Base-by-base conservation (phyloP, 1,284 basidiomycete genomes). In the Cutaneotrichosporon curvatum region DNA sequence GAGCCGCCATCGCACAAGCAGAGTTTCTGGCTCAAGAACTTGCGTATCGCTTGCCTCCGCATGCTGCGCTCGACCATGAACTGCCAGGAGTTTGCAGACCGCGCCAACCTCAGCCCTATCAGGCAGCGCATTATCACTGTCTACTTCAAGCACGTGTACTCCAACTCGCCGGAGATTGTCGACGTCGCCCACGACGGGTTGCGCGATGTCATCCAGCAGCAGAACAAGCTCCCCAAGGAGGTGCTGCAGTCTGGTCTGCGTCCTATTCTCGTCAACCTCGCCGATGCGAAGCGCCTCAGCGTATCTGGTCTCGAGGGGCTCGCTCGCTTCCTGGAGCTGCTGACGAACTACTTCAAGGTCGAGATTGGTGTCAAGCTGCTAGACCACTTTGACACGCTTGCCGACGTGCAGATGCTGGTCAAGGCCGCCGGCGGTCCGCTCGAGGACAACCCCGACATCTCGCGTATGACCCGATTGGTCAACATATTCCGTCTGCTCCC, bases 261-360 rank as follows among this genome's bases (percentile, higher is more conserved):
- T 28, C 95, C 95, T 0, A 96, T 99, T 56, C 73, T 99, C 40
- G 95, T 97, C 84, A 98, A 98, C 65, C 80, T 99, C 16, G 92
- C 92, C 4, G 96, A 99, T 70, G 87, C 92, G 34, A 91, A 92
- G 65, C 82, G 89, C 23, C 78, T 99, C 23, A 94, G 90, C 4
- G 86, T 96, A n/a, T 81, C 88, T 6, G 92, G 94, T 16, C 74
- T 99, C 39, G 90, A 97, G 67, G 95, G 96, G 4, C 76, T 99
- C 20, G 94, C 95, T 12, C 82, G 92, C n/a, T 79, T 99, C 50
- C 75, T 99, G 41, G 90, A 96, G 69, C 78, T 98, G 7, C 74
- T 99, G 47, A 96, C 92, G 39, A 97, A 95, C 68, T 99, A 99
- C 74, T 99, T 99, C 83, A 98, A 98, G 70, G 94, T 98, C 36